Percentiles rank a stretch among this genome's conserved stretches.
Conservation (phyloP, 805 yeast genomes). For the Starmerella geochares region DNA sequence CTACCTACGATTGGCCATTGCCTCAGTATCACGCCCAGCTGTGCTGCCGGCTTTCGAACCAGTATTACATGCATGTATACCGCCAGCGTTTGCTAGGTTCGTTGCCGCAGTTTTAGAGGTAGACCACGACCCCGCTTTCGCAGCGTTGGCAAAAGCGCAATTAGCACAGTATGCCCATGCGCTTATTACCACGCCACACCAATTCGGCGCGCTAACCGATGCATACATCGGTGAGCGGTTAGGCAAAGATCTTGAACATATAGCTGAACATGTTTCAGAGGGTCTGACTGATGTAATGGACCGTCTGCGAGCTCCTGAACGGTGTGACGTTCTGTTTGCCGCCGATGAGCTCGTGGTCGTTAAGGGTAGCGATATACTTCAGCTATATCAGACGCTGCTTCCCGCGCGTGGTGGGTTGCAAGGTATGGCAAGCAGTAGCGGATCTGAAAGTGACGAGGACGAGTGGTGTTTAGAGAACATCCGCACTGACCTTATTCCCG, state of each 20-base stretch:
- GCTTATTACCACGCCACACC: slow-evolving; percentile 11
- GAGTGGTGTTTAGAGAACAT: slow-evolving; percentile 32
- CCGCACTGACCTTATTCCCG: slow-evolving; percentile 30
- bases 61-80: slow-evolving; percentile 5
- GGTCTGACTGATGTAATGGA: neutral
- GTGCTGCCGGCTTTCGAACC: neutral
- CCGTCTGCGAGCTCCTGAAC: neutral
- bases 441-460: slow-evolving; percentile 16
- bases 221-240: slow-evolving; percentile 7
- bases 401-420: slow-evolving; percentile 10
- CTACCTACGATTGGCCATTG: slow-evolving; percentile 2
- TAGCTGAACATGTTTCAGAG: neutral
- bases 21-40: neutral
- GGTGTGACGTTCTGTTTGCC: slow-evolving; percentile 8
- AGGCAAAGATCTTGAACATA: neutral
- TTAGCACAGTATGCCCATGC: neutral
- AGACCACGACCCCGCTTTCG: neutral
- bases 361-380: slow-evolving; percentile 29
- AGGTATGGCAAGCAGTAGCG: neutral
- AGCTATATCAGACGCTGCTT: slow-evolving; percentile 24
- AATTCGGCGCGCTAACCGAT: slow-evolving; percentile 11
- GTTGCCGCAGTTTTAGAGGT: neutral
- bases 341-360: slow-evolving; percentile 27
- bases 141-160: neutral
- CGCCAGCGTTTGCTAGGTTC: slow-evolving; percentile 7